phyloP scores from a whole-genome alignment of 495 filamentous ascomycete species.

The Astrothelium macrocarpum region DNA sequence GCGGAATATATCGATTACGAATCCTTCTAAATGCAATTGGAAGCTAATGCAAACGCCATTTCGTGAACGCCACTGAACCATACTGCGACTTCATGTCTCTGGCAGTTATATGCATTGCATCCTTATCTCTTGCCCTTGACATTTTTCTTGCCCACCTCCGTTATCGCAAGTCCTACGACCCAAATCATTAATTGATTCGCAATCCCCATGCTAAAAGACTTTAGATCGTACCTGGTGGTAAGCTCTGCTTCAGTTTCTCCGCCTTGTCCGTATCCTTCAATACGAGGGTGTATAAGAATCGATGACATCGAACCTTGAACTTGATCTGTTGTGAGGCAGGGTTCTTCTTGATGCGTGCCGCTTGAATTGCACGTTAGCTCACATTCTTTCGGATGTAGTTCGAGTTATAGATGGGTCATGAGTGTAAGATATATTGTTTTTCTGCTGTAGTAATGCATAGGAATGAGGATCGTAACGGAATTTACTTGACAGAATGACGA shows the following conservation, averaged over 20 bases:
- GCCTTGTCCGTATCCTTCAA: constrained; percentile 96
- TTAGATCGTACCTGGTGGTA: constrained; percentile 74
- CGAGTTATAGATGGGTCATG: no score
- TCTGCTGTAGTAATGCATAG: not conserved
- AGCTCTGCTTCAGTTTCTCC: constrained; percentile 98
- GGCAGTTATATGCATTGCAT: no score
- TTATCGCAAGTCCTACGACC: constrained; percentile 58
- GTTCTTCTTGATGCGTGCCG: constrained; percentile 96
- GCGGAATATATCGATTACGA: constrained; percentile 40
- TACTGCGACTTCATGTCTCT: constrained; percentile 12
- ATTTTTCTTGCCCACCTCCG: constrained; percentile 67
- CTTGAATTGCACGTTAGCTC: constrained; percentile 37
- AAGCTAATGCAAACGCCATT: not conserved
- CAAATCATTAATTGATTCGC: constrained; percentile 24
- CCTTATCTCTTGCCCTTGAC: constrained; percentile 50
- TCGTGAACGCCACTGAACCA: not conserved
- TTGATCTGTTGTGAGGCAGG: constrained; percentile 69
- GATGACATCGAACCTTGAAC: constrained; percentile 99
- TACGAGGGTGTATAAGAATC: constrained; percentile 91
- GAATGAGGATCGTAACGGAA: not conserved
- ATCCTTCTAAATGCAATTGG: not conserved
- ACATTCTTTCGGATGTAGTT: not conserved
- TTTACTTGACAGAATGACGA: not conserved
- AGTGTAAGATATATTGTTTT: no score
- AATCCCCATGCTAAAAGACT: not conserved